Base-by-base conservation (phyloP, 1,139 yeast species). In the Arxiozyma heterogenica region DNA sequence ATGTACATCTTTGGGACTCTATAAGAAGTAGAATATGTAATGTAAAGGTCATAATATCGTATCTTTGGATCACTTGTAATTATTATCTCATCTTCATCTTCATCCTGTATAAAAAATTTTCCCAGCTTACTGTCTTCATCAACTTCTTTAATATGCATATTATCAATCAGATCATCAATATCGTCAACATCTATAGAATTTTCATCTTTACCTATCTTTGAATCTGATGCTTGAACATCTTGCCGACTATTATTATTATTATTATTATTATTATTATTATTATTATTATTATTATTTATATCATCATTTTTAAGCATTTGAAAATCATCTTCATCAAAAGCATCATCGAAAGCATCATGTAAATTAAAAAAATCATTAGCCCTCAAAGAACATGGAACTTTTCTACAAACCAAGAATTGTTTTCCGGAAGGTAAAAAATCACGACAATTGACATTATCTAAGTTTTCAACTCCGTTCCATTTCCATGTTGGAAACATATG, bases 401-500 rank as follows among this genome's bases (percentile, higher is more conserved):
- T 96, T 63, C 81, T 80, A 0, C 97, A 90, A 7, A 93, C 86
- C 49, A 93, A 73, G 61, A 78, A 88, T 71, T 93, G 98, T 71
- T 89, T 93, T 60, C 88, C 93, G 1, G 74, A 71, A 0, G 98
- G 98, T 58, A 93, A 73, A 64, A 89, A 93, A 58, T 82, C 84
- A 61, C 86, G 80, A 8, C 49, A 15, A n/a, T 49, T 49, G 9
- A 54, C 21, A 25, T 52, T 52, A 20, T 34, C 44, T 44, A 52
- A 53, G 39, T 56, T 56, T 4, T 62, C 51, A 53, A 72, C 78
- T 12, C 78, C 74, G 54, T 66, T 69, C 98, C 99, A 93, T 59
- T 83, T 81, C 98, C 99, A 93, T 0, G 98, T 94, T 1, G 98
- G 98, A 69, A 94, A 93, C 75, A 87, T 87, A 70, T 82, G 83